Base-by-base conservation (phyloP, 495 filamentous ascomycete genomes). In the Jackrogersella minutella region DNA sequence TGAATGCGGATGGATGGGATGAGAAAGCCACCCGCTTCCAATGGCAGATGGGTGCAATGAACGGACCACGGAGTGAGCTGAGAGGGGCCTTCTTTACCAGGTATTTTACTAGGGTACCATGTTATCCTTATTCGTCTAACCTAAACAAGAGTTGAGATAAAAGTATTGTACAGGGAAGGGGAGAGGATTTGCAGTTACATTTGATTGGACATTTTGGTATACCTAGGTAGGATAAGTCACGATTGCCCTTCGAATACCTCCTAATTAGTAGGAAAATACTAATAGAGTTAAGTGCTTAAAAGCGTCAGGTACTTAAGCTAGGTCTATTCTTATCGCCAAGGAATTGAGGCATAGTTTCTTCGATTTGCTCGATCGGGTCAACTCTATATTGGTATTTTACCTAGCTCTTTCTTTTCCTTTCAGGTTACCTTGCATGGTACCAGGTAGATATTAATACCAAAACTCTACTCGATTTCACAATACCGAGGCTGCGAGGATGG, bases 41-140 rank as follows among this genome's bases (percentile, higher is more conserved):
- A n/a, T n/a, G n/a, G n/a, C 16, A 39, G 66, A 56, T 56, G 61
- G 49, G 34, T 52, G 51, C 14, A 24, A 57, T 2, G 64, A n/a
- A 64, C 68, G 68, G 68, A 68, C 63, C 68, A 51, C 62, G 58
- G 63, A 67, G 58, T 63, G 63, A 68, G 64, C 68, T 63, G 56
- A 40, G 61, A 62, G 57, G 66, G 61, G 66, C 61, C 39, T 58
- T 58, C 40, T 44, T 39, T 56, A 24, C 8, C 28, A 17, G 33
- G n/a, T n/a, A n/a, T 56, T n/a, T 13, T 30, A 9, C 26, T 8
- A 17, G 50, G 58, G 58, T 49, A 10, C 22, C 51, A 49, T 28
- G 51, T 28, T 55, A 16, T 55, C 16, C 49, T 52, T 55, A 55
- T 39, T 34, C 34, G 34, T 39, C 51, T 39, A 39, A 40, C 51